phyloP scores from a whole-genome alignment of 345 rosid genomes.

The Capsella bursapastoris region DNA sequence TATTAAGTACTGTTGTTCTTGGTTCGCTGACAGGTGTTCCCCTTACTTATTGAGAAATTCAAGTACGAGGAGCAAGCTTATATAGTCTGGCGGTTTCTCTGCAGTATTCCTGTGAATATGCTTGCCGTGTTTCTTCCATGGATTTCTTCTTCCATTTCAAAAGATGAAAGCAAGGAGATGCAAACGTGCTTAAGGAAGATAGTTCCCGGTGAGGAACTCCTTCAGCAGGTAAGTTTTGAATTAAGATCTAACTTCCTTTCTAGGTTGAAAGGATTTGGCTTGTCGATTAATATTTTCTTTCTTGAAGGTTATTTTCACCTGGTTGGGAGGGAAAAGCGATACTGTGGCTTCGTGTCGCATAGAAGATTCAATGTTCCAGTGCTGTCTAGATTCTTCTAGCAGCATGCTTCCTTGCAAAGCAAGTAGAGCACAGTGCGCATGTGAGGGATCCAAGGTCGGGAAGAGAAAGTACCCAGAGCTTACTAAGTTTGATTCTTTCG shows the following conservation, averaged over 20 bases:
- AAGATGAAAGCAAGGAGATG: slow-evolving; percentile 78
- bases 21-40: slow-evolving; percentile 61
- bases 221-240: slow-evolving; percentile 62
- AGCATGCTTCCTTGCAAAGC: slow-evolving; percentile 46
- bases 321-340: slow-evolving; percentile 64
- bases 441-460: slow-evolving; percentile 59
- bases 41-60: slow-evolving; percentile 82
- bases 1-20: background rate
- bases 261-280: slow-evolving; percentile 22
- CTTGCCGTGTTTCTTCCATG: slow-evolving; percentile 86
- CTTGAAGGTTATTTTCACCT: slow-evolving; percentile 74
- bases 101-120: slow-evolving; percentile 93
- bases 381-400: slow-evolving; percentile 49
- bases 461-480: slow-evolving; percentile 77
- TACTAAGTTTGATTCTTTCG: slow-evolving; percentile 41
- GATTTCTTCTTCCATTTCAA: slow-evolving; percentile 77
- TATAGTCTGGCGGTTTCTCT: slow-evolving; percentile 86
- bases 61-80: slow-evolving; percentile 88
- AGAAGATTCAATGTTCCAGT: slow-evolving; percentile 47
- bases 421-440: slow-evolving; percentile 53
- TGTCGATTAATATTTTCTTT: slow-evolving; percentile 27
- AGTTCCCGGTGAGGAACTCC: slow-evolving; percentile 79
- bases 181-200: slow-evolving; percentile 70
- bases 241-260: slow-evolving; percentile 14
- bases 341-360: slow-evolving; percentile 35